phyloP scores from a whole-genome alignment of 805 yeast genomes.

The Ogataea haglerorum region DNA sequence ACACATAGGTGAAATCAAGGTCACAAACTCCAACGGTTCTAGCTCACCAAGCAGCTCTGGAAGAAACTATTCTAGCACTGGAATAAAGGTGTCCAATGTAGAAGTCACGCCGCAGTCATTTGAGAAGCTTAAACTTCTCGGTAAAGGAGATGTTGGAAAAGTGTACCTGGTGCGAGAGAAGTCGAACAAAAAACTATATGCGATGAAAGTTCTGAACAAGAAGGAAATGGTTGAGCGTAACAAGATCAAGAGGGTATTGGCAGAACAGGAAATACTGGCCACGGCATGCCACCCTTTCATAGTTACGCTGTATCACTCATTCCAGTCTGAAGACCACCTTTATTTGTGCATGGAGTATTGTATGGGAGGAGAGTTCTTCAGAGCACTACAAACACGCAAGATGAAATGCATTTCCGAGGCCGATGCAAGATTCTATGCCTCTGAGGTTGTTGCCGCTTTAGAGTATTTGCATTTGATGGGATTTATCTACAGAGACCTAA shows the following conservation, averaged over 20 bases:
- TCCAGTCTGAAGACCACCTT: constrained; percentile 87
- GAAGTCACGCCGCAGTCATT: constrained; percentile 86
- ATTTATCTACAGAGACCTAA: constrained; percentile 90
- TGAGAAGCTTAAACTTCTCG: constrained; percentile 84
- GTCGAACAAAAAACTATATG: constrained; percentile 68
- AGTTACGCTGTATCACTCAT: constrained; percentile 92
- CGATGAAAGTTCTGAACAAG: constrained; percentile 88
- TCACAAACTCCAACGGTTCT: constrained; percentile 23
- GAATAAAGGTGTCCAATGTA: constrained; percentile 69
- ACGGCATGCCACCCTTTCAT: constrained; percentile 96
- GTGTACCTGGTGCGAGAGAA: constrained; percentile 90
- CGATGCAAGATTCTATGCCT: constrained; percentile 91
- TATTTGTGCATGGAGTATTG: constrained; percentile 98
- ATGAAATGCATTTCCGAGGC: constrained; percentile 80
- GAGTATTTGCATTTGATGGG: constrained; percentile 97
- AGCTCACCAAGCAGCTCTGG: constrained; percentile 16
- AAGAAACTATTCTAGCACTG: constrained; percentile 68
- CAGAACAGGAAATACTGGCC: constrained; percentile 95
- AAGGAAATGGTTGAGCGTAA: constrained; percentile 94
- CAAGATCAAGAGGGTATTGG: constrained; percentile 89
- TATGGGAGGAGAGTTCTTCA: constrained; percentile 98
- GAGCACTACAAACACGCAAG: constrained; percentile 89
- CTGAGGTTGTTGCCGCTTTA: constrained; percentile 95
- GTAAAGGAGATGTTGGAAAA: constrained; percentile 97
- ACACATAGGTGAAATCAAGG: constrained; percentile 38